Evolutionary conservation across 2,329 filamentous ascomycete species (phyloP).

Genomic region (Cladosporium cucumerinum): DNA sequence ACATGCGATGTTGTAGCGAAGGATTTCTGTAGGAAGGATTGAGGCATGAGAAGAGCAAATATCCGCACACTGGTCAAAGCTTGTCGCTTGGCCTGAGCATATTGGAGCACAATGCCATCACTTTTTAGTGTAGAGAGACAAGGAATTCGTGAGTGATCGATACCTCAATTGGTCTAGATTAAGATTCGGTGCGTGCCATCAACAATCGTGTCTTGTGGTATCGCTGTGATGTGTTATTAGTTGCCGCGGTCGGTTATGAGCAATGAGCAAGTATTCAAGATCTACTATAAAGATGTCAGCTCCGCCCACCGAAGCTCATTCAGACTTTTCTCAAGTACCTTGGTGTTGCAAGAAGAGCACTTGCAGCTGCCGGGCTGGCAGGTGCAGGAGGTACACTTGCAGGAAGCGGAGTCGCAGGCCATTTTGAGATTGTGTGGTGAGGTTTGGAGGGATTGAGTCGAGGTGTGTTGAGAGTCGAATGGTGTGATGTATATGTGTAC

Average conservation of each 20-base stretch:
- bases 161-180: neutral
- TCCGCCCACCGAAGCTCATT: neutral
- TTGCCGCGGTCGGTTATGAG: too few species aligned
- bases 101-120: neutral
- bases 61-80: neutral
- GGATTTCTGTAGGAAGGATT: neutral
- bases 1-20: neutral
- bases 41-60: neutral
- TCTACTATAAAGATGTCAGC: neutral
- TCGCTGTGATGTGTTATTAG: neutral
- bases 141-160: neutral
- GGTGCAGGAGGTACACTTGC: neutral
- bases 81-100: neutral
- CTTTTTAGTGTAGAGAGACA: neutral
- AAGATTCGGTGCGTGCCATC: neutral
- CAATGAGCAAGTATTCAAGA: neutral
- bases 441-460: neutral
- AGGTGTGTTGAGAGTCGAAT: neutral
- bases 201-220: neutral
- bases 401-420: neutral
- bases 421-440: neutral
- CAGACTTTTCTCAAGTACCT: neutral
- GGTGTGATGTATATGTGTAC: neutral
- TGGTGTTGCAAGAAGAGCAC: conserved; percentile 9
- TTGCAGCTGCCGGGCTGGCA: conserved; percentile 1